Percentiles rank a stretch among this genome's conserved stretches.
These are phyloP conservation scores for Stemphylium beticola DNA, from an alignment of 2,329 filamentous ascomycete genomes.

Conservation along the genomic window DNA sequence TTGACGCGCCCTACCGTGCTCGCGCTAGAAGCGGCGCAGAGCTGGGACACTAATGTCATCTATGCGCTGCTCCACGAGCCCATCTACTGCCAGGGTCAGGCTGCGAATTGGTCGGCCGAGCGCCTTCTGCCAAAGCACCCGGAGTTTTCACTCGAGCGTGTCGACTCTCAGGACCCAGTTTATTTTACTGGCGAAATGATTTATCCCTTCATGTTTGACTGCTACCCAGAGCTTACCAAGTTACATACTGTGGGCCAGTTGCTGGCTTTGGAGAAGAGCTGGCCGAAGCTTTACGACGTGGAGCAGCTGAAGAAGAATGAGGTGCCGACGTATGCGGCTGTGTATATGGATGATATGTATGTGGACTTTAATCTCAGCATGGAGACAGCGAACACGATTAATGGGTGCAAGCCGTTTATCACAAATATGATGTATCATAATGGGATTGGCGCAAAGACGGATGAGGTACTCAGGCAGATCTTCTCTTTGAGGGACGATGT, in stretches of 20 bases:
- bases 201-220: conserved; percentile 82
- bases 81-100: conserved; percentile 77
- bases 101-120: conserved; percentile 76
- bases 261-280: conserved; percentile 71
- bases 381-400: conserved; percentile 76
- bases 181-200: conserved; percentile 95
- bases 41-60: conserved; percentile 78
- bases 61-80: conserved; percentile 89
- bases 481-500: conserved; percentile 78
- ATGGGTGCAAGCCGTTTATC: conserved; percentile 78
- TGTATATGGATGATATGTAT: conserved; percentile 89
- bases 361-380: conserved; percentile 78
- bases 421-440: conserved; percentile 91
- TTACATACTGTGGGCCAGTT: conserved; percentile 72
- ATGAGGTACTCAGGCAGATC: conserved; percentile 77
- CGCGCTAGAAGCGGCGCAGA: conserved; percentile 69
- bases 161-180: conserved; percentile 59
- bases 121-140: conserved; percentile 62
- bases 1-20: conserved; percentile 74
- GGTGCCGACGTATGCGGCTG: conserved; percentile 85
- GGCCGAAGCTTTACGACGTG: conserved; percentile 78
- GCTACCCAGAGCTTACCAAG: conserved; percentile 75
- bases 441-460: conserved; percentile 73
- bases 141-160: conserved; percentile 51
- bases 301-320: conserved; percentile 75